A percentile compares a stretch with the other conserved stretches of the same genome.
Conservation (phyloP, 1,284 basidiomycete species). For the Meripilus lineatus region DNA sequence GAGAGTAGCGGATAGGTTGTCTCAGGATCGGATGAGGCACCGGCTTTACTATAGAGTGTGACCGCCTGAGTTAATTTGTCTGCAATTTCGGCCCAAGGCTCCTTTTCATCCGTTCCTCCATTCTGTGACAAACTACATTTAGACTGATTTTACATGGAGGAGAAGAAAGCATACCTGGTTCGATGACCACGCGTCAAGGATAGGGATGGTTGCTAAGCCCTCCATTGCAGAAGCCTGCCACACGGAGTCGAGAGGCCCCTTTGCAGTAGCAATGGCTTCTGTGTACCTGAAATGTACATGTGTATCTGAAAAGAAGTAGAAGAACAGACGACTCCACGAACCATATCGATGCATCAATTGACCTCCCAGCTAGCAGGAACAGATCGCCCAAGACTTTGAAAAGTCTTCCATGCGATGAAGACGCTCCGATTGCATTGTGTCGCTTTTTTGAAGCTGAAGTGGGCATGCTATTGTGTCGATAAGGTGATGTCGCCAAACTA, state of each 20-base stretch:
- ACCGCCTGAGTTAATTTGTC: constrained; percentile 68
- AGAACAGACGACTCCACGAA: constrained; percentile 29
- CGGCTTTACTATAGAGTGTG: constrained; percentile 54
- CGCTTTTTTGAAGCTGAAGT: constrained; percentile 51
- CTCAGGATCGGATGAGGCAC: constrained; percentile 47
- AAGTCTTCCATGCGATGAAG: constrained; percentile 74
- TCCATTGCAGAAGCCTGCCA: constrained; percentile 90
- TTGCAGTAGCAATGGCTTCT: constrained; percentile 74
- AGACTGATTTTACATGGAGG: background rate
- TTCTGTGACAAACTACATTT: constrained; percentile 24
- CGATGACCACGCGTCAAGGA: constrained; percentile 82
- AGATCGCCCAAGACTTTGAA: constrained; percentile 89
- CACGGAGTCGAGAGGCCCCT: constrained; percentile 65
- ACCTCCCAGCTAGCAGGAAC: constrained; percentile 78
- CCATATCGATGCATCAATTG: constrained; percentile 78
- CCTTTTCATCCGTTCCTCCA: constrained; percentile 44
- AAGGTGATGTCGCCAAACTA: constrained; percentile 16
- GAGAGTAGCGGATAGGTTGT: constrained; percentile 56
- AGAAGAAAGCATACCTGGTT: constrained; percentile 48
- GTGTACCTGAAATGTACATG: constrained; percentile 59
- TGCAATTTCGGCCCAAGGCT: constrained; percentile 64
- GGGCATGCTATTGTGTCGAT: constrained; percentile 46
- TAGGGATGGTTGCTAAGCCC: constrained; percentile 69
- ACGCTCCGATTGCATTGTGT: constrained; percentile 53
- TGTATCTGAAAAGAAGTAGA: background rate